Evolutionary conservation across 805 yeast genomes (phyloP).

Genomic region (Candida krabiensis): DNA sequence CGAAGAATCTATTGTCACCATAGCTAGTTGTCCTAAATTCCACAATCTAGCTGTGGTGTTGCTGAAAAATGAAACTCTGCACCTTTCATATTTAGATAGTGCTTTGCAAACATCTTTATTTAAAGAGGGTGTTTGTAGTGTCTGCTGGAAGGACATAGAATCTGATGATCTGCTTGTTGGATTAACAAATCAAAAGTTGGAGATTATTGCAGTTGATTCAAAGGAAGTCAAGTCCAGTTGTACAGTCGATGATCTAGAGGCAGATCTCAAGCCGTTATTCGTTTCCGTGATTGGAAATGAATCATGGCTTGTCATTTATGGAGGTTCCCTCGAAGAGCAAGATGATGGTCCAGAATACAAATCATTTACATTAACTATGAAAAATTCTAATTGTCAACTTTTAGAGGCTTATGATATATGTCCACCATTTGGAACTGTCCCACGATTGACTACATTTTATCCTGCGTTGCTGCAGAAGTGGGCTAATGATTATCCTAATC

Average conservation of each 20-base stretch:
- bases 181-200: constrained; percentile 3
- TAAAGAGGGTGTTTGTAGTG: constrained; percentile 8
- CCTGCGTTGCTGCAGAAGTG: constrained; percentile 40
- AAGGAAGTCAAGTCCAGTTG: background rate
- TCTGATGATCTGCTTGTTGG: constrained; percentile 6
- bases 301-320: constrained; percentile 15
- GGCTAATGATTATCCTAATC: constrained; percentile 31
- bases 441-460: constrained; percentile 50
- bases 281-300: constrained; percentile 7
- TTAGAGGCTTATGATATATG: constrained; percentile 32
- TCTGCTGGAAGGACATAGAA: constrained; percentile 9
- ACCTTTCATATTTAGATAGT: constrained; percentile 2
- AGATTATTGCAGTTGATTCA: constrained; percentile 7
- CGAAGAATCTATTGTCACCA: constrained; percentile 1
- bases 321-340: constrained; percentile 12
- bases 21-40: constrained; percentile 5
- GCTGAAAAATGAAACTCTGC: constrained; percentile 12
- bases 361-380: constrained; percentile 11
- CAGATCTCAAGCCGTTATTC: constrained; percentile 6
- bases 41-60: constrained; percentile 8
- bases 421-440: constrained; percentile 49
- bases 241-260: constrained; percentile 10
- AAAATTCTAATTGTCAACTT: constrained; percentile 9
- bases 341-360: constrained; percentile 13
- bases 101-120: constrained; percentile 1